Conservation (phyloP, 768 basidiomycete genomes). For the Kwoniella mangroviensis region DNA sequence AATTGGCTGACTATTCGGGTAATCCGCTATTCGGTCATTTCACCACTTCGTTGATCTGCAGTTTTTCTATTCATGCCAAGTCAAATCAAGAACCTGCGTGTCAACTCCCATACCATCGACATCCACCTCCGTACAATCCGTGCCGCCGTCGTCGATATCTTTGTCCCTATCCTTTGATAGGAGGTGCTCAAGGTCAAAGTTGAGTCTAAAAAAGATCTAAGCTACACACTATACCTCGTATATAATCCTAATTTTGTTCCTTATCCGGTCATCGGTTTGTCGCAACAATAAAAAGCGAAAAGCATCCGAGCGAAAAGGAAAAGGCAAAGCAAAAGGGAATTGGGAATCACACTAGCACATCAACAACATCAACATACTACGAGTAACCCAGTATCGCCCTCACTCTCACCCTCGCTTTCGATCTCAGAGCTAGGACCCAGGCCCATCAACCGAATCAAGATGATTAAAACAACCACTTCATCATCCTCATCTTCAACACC, state of each 20-base stretch:
- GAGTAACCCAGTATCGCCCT: background rate
- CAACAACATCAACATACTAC: background rate
- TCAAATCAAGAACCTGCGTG: too few relatives aligned
- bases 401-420: background rate
- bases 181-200: background rate
- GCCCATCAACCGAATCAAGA: background rate
- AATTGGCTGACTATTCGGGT: too few relatives aligned
- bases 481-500: background rate
- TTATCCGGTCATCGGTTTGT: conserved; percentile 1
- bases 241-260: background rate
- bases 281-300: background rate
- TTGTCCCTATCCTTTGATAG: too few relatives aligned
- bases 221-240: background rate
- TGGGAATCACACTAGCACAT: background rate
- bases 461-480: conserved; percentile 9
- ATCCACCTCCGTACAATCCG: too few relatives aligned
- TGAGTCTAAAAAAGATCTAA: background rate
- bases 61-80: too few relatives aligned
- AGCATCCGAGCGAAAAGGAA: background rate
- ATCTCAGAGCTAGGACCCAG: background rate
- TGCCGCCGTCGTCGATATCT: too few relatives aligned
- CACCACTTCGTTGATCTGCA: too few relatives aligned
- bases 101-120: too few relatives aligned
- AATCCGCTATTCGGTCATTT: too few relatives aligned
- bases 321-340: background rate